Conservation (phyloP, 1,284 basidiomycete genomes). For the Violaceomyces palustris region DNA sequence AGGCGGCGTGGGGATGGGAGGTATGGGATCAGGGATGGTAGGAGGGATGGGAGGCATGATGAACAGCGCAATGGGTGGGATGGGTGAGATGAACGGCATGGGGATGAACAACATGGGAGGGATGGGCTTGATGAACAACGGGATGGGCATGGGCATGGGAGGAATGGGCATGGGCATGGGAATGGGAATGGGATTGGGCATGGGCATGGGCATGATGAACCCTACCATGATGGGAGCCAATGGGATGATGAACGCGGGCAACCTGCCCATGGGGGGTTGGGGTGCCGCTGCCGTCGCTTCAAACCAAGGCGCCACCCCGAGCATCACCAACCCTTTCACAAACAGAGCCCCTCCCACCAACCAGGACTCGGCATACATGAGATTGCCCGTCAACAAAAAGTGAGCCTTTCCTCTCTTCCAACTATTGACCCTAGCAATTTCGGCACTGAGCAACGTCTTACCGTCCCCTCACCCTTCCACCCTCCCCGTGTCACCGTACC, state of each 20-base stretch:
- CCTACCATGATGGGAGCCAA: not conserved
- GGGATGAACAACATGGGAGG: slow-evolving; percentile 15
- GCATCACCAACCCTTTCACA: slow-evolving; percentile 13
- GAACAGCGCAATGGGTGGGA: slow-evolving; percentile 9
- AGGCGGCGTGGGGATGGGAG: slow-evolving; percentile 2
- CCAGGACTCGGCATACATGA: slow-evolving; percentile 29
- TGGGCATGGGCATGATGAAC: slow-evolving; percentile 6
- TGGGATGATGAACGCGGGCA: slow-evolving; percentile 2
- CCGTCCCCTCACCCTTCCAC: not conserved
- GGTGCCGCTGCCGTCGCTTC: too few species aligned
- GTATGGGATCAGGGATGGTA: too few species aligned
- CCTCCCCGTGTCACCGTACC: too few species aligned
- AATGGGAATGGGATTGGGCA: not conserved
- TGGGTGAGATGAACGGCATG: slow-evolving; percentile 14
- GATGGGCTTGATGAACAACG: slow-evolving; percentile 19
- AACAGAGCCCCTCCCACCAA: slow-evolving; percentile 16
- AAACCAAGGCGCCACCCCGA: too few species aligned
- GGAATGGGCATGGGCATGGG: slow-evolving; percentile 5
- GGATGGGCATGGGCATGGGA: slow-evolving; percentile 7
- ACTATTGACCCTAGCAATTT: too few species aligned
- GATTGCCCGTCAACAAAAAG: slow-evolving; percentile 21
- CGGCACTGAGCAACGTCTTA: not conserved
- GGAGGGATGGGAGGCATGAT: slow-evolving; percentile 8
- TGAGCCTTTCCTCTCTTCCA: not conserved
- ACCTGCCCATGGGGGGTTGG: not conserved